Evolutionary conservation across 2,329 filamentous ascomycete genomes (phyloP).

Genomic region (Pseudogymnoascus verrucosus): DNA sequence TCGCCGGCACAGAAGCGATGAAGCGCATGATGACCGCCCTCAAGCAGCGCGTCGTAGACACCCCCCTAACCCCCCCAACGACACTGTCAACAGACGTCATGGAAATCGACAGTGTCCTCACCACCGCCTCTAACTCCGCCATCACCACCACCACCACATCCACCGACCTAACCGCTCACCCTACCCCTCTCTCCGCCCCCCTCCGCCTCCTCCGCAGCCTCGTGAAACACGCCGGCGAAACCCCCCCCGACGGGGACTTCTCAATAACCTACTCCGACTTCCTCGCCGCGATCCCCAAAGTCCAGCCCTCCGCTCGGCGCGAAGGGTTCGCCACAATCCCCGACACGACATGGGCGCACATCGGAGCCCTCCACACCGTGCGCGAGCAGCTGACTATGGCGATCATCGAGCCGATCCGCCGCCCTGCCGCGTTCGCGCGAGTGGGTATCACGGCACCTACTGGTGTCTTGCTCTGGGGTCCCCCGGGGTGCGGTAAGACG

Average conservation of each 20-base stretch:
- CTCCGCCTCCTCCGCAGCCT: constrained; percentile 41
- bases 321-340: constrained; percentile 95
- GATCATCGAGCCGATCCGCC: constrained; percentile 82
- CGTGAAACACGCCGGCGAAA: constrained; percentile 45
- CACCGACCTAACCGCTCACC: constrained; percentile 9
- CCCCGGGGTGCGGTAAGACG: constrained; percentile 94
- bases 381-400: constrained; percentile 75
- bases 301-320: constrained; percentile 75
- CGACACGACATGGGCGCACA: constrained; percentile 85
- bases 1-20: constrained; percentile 31
- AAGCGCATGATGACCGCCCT: constrained; percentile 29
- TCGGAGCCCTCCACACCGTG: constrained; percentile 74
- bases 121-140: neutral
- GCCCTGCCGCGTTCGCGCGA: constrained; percentile 66
- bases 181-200: constrained; percentile 19
- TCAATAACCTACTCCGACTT: constrained; percentile 63
- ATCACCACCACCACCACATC: constrained; percentile 21
- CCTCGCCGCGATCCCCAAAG: constrained; percentile 61
- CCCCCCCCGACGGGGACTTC: constrained; percentile 44
- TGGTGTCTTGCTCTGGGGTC: constrained; percentile 91
- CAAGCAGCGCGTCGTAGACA: constrained; percentile 20
- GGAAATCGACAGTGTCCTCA: constrained; percentile 26
- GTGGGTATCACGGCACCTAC: constrained; percentile 75
- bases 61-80: neutral
- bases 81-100: constrained; percentile 17